phyloP scores from a whole-genome alignment of 257 asterid species.

The Mentha longifolia region DNA sequence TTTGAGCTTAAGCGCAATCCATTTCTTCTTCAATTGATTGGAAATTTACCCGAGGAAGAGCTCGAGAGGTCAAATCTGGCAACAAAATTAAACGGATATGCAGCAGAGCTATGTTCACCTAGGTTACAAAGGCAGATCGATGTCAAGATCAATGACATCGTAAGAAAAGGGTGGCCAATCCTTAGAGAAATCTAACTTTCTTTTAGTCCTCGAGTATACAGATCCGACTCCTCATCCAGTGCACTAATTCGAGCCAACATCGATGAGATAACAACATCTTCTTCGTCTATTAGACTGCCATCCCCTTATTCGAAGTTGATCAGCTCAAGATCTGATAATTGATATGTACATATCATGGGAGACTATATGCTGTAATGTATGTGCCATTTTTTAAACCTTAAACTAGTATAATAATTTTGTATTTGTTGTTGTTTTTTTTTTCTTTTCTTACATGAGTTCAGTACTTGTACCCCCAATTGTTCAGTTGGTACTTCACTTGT shows the following conservation, averaged over 20 bases:
- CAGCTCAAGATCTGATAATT: constrained; percentile 16
- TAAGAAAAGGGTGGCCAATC: constrained; percentile 92
- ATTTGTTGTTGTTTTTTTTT: no score
- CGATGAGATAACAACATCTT: constrained; percentile 18
- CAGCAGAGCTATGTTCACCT: constrained; percentile 91
- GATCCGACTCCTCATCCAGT: constrained; percentile 8
- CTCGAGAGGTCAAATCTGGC: constrained; percentile 79
- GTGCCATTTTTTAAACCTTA: constrained; percentile 3
- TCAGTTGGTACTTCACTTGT: background rate
- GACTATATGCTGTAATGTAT: background rate
- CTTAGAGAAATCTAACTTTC: constrained; percentile 63
- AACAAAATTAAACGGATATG: constrained; percentile 84
- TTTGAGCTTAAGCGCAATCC: constrained; percentile 93
- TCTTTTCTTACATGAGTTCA: background rate
- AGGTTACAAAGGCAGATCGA: constrained; percentile 71
- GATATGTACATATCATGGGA: background rate
- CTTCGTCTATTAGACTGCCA: background rate
- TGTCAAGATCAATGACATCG: constrained; percentile 69
- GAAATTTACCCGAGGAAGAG: constrained; percentile 88
- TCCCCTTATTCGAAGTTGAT: constrained; percentile 15
- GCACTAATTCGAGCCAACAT: constrained; percentile 26
- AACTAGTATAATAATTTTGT: no score
- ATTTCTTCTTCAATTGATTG: constrained; percentile 87
- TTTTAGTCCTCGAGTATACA: constrained; percentile 20
- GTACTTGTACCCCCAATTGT: background rate